These are phyloP conservation scores for Fusarium stilboides DNA, from an alignment of 2,329 filamentous ascomycete species.

Conservation along the genomic window DNA sequence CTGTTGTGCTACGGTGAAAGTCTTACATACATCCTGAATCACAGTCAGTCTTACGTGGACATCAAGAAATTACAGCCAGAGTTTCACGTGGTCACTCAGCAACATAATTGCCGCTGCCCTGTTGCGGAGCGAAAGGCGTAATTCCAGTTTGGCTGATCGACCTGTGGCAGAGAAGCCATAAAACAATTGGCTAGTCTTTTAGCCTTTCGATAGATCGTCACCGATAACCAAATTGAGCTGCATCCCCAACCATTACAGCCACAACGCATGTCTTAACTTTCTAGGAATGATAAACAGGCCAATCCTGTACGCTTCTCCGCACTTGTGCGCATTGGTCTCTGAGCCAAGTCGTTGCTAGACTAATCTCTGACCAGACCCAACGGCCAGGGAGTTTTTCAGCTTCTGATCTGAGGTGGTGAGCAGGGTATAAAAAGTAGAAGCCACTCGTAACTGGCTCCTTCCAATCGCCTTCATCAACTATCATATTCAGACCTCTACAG, in stretches of 20 bases:
- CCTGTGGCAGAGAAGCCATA: background rate
- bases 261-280: slow-evolving; percentile 8
- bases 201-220: background rate
- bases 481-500: background rate
- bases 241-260: slow-evolving; percentile 10
- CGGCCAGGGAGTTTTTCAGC: background rate
- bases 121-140: no score
- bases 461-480: background rate
- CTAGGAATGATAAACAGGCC: background rate
- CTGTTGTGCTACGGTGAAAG: background rate
- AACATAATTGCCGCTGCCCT: no score
- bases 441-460: background rate
- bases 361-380: background rate
- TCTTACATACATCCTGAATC: slow-evolving; percentile 5
- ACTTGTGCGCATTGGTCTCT: background rate
- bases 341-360: background rate
- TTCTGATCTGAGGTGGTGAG: background rate
- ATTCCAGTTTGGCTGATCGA: background rate
- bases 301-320: background rate
- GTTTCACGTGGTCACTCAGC: background rate
- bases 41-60: slow-evolving; percentile 15
- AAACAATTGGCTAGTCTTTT: background rate
- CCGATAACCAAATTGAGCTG: background rate
- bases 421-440: slow-evolving; percentile 1
- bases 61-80: background rate